A percentile compares a stretch with the other conserved stretches of the same genome.
Conservation (phyloP, 1,139 yeast genomes). For the Scheffersomyces segobiensis region DNA sequence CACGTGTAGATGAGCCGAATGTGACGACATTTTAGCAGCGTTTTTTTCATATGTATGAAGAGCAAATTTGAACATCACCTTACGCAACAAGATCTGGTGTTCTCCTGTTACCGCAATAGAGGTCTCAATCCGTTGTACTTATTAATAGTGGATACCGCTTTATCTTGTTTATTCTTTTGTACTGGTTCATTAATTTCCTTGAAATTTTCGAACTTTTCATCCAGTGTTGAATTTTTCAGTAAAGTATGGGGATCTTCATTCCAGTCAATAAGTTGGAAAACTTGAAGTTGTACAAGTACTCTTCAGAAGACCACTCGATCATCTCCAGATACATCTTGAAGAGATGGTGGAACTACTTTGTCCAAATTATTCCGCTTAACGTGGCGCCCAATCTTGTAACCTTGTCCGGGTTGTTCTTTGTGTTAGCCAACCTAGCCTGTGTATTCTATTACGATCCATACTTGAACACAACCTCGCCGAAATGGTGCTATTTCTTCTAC, state of each 20-base stretch:
- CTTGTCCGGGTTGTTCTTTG: slow-evolving; percentile 70
- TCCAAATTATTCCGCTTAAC: slow-evolving; percentile 72
- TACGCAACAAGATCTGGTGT: not conserved
- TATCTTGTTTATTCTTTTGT: too few species aligned
- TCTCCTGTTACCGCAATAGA: not conserved
- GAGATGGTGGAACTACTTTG: slow-evolving; percentile 78
- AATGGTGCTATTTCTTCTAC: slow-evolving; percentile 79
- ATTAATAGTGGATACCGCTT: not conserved
- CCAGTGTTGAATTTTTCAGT: not conserved
- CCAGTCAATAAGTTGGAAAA: slow-evolving; percentile 61
- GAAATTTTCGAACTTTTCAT: too few species aligned
- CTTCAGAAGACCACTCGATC: slow-evolving; percentile 79
- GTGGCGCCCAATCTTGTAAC: slow-evolving; percentile 93
- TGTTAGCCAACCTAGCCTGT: slow-evolving; percentile 60
- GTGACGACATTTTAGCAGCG: not conserved
- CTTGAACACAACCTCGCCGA: slow-evolving; percentile 60
- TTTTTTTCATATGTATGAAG: not conserved
- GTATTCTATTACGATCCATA: slow-evolving; percentile 77
- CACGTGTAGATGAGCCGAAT: not conserved
- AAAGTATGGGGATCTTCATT: slow-evolving; percentile 69
- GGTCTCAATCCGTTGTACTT: not conserved
- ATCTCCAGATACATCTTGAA: slow-evolving; percentile 73
- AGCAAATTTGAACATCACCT: not conserved
- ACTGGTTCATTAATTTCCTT: too few species aligned
- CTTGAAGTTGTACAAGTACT: slow-evolving; percentile 66